Base-by-base conservation (phyloP, 2,329 filamentous ascomycete species). In the Periconia digitata region DNA sequence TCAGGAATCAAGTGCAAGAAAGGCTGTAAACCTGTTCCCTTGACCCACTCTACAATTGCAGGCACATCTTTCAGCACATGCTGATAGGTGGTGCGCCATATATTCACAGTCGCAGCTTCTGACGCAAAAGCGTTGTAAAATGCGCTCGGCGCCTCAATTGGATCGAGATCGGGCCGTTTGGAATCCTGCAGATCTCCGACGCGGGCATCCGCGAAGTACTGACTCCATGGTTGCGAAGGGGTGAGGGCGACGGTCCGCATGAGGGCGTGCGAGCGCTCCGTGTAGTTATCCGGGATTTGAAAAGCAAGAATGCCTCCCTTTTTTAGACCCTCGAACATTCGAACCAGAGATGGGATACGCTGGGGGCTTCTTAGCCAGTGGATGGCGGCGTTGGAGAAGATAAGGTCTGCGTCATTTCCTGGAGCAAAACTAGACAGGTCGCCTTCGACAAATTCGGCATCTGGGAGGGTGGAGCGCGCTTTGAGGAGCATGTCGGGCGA, bases 21-120 rank as follows among this genome's bases (percentile, higher is more conserved):
- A 0, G 82, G 82, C 54, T 75, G 72, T 54, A 85, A 59, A 0
- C 80, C 82, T 0, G 80, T 83, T 0, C 79, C 78, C 53, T 77
- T 79, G 3, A 85, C 77, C 82, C 82, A 85, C 61, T 84, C 81
- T 6, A 84, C 76, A 36, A 85, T 78, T 1, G 72, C 77, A 12
- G 64, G 52, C 17, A 79, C 79, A 18, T 70, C 73, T 2, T 73
- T 68, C 47, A 85, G 59, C 0, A 75, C 63, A 60, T 85, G 82
- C 21, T 76, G 67, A 52, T 85, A 85, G 35, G 66, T 61, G 1
- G 79, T 80, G 37, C 78, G 74, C 78, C 81, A 85, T 1, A 84
- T 62, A 52, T 82, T 70, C 2, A 85, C 70, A 2, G 76, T 24
- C 8, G 8, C 17, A 1, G 58, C 59, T 15, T 10, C 27, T 15